Evolutionary conservation across 2,329 filamentous ascomycete species (phyloP).

Genomic region (Alternaria solani): DNA sequence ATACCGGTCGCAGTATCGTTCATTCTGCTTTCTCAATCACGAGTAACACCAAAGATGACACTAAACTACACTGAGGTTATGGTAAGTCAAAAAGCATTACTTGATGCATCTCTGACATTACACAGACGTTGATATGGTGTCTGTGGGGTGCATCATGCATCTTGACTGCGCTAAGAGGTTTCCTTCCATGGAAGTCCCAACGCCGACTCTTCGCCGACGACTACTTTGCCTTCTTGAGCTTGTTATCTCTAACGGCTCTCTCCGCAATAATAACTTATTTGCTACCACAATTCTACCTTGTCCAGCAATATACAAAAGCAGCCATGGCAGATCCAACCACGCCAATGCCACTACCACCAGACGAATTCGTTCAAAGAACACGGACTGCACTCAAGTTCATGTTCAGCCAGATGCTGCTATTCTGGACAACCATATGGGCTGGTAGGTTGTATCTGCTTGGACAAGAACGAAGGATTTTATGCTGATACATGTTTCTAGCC

Average conservation of each 20-base stretch:
- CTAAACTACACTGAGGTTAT: not conserved
- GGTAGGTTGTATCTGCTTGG: not conserved
- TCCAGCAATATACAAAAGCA: constrained; percentile 5
- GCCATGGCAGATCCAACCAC: not conserved
- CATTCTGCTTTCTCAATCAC: too few species aligned
- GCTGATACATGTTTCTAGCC: too few species aligned
- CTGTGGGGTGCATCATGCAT: not conserved
- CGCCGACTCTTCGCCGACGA: not conserved
- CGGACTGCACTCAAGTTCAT: constrained; percentile 11
- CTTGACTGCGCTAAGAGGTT: not conserved
- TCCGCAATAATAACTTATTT: not conserved
- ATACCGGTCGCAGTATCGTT: too few species aligned
- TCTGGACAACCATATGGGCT: constrained; percentile 15
- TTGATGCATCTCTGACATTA: not conserved
- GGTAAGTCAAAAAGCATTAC: not conserved
- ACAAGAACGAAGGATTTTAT: fast-evolving
- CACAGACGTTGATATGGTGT: not conserved
- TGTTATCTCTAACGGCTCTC: not conserved
- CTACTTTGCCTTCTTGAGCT: not conserved
- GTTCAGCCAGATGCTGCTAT: constrained; percentile 17
- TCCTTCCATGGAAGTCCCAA: not conserved
- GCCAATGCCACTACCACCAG: not conserved
- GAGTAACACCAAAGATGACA: too few species aligned
- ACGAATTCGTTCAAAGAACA: constrained; percentile 1
- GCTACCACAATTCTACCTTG: constrained; percentile 13